These are phyloP conservation scores for Fallopia convolvulus DNA, from an alignment of 148 eudicot genomes.

Conservation along the genomic window DNA sequence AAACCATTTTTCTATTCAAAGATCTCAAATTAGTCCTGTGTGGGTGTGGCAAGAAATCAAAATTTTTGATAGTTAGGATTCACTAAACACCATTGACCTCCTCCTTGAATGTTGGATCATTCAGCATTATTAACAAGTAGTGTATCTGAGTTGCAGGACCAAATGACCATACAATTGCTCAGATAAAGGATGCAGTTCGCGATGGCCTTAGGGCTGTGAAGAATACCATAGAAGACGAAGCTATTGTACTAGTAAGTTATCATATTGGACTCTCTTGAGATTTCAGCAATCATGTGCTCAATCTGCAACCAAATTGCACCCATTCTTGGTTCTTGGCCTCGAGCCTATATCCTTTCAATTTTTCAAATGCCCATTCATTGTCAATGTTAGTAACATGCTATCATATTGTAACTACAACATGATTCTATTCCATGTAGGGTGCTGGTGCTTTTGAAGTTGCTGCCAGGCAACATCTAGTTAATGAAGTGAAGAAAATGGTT, in stretches of 20 bases:
- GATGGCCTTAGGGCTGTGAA: constrained; percentile 95
- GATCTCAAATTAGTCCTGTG: not conserved
- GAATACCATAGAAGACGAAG: constrained; percentile 91
- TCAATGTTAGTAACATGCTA: not conserved
- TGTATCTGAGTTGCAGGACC: constrained; percentile 49
- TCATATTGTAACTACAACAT: not conserved
- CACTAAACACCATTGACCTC: not conserved
- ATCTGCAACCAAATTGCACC: not conserved
- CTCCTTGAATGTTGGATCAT: not conserved
- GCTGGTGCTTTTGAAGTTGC: constrained; percentile 99
- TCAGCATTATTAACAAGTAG: not conserved
- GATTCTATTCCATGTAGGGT: constrained; percentile 42
- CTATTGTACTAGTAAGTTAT: constrained; percentile 61
- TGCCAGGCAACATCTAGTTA: constrained; percentile 78
- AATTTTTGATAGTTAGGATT: not conserved
- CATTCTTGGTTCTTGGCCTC: not conserved
- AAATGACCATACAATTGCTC: constrained; percentile 97
- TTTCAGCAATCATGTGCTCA: not conserved
- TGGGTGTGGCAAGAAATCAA: not conserved
- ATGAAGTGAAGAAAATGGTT: constrained; percentile 90
- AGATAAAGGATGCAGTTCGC: constrained; percentile 97
- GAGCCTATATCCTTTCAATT: not conserved
- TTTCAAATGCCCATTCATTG: not conserved
- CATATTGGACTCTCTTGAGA: not conserved
- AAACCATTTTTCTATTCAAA: not conserved